These are phyloP conservation scores for Hypoxylon intermedium DNA, from an alignment of 495 filamentous ascomycete genomes.

Conservation along the genomic window DNA sequence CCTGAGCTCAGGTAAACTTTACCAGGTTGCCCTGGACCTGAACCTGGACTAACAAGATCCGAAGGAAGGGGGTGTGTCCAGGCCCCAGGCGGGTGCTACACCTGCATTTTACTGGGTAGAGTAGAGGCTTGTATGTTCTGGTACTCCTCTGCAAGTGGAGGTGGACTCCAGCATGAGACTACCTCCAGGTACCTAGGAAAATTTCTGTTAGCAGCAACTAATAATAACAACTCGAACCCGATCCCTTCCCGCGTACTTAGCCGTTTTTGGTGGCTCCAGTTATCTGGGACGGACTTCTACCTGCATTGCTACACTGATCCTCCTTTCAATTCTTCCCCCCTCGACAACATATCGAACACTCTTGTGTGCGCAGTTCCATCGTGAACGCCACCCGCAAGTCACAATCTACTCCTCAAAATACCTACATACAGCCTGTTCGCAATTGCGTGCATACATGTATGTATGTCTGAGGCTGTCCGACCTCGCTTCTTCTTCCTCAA, in stretches of 20 bases:
- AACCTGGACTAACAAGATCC: constrained; percentile 19
- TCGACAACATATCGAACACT: not conserved
- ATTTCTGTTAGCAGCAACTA: not conserved
- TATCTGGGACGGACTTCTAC: constrained; percentile 26
- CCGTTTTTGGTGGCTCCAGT: constrained; percentile 19
- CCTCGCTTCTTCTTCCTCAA: constrained; percentile 26
- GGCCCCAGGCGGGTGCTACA: no score
- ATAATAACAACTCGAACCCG: not conserved
- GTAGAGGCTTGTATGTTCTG: no score
- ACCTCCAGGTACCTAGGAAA: not conserved
- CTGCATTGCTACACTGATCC: no score
- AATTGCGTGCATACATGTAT: not conserved
- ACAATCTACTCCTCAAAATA: constrained; percentile 17
- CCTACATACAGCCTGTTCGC: constrained; percentile 20
- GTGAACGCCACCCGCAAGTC: constrained; percentile 18
- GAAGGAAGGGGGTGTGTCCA: constrained; percentile 8
- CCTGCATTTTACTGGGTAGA: no score
- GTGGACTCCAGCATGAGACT: not conserved
- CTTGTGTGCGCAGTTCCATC: not conserved
- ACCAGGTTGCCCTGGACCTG: no score
- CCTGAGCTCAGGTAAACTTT: not conserved
- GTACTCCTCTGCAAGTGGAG: no score
- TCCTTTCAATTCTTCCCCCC: no score
- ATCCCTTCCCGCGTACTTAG: constrained; percentile 23
- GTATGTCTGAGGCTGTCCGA: constrained; percentile 30